Base-by-base conservation (phyloP, 2,329 filamentous ascomycete genomes). In the Dryadomyces quercivorus region DNA sequence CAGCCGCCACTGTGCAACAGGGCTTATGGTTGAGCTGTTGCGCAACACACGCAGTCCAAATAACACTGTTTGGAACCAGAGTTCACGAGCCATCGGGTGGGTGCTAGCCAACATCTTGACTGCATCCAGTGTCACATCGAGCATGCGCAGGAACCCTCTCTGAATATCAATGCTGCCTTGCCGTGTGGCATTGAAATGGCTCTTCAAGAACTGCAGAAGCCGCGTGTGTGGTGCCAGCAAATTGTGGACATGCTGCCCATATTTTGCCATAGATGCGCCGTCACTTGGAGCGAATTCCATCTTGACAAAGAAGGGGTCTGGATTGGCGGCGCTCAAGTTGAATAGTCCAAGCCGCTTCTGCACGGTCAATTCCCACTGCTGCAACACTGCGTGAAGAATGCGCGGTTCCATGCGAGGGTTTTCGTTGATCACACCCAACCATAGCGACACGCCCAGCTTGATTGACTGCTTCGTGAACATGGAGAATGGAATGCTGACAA, bases 391-490 rank as follows among this genome's bases (percentile, higher is more conserved):
- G 52, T 83, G 84, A 36, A 98, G 71, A 55, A 99, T 82, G 57
- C 90, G 84, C 9, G 92, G 80, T 67, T 95, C 90, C 69, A 96
- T 84, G 55, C 81, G 80, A 2, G 91, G 88, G 63, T 95, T 97
- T 67, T 98, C 93, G 63, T 97, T 93, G 63, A 97, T 94, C 15
- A 97, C 88, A 26, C 93, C 93, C 57, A 96, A 82, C 93, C 93
- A 99, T 7, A 98, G 74, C 4, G 93, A 96, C 40, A 96, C 86
- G 6, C 93, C 94, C 51, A 97, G 81, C 65, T 95, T 95, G 66
- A 98, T 93, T 2, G 91, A 93, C 63, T 95, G 87, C 66, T 95
- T 95, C 5, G 86, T 94, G 66, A 98, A 97, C 49, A 95, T 81
- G 44, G 82, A 80, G 68, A 98, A 98, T 0, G 93, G 94, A 57